Base-by-base conservation (phyloP, 345 rosid genomes). In the Isatis tinctoria region DNA sequence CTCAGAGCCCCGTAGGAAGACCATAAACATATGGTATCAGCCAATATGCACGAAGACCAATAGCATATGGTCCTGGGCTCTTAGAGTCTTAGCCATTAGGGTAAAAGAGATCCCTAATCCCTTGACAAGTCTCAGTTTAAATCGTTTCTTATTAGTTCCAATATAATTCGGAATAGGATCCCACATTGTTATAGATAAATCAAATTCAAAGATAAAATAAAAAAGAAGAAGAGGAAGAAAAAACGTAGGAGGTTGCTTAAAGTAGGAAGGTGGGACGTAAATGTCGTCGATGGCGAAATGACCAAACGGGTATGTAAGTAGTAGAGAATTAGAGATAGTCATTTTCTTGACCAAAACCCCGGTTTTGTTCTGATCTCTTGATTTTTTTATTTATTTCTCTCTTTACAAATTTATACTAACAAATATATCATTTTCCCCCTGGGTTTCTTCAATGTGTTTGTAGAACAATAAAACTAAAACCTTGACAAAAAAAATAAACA, bases 161-260 rank as follows among this genome's bases (percentile, higher is more conserved):
- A 2, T 8, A 26, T n/a, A 27, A 7, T 12, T 58, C 1, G 27
- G 26, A n/a, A n/a, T n/a, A n/a, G n/a, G n/a, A 45, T 22, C 58
- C 47, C 27, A 59, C 26, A 30, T 18, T 33, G 0, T n/a, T 54
- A 16, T 17, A 8, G 7, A 65, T 4, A 54, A 7, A 33, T 22
- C 16, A 58, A 10, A 33, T 33, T 16, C 3, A 4, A 17, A 33
- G 17, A 4, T 22, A 40, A 43, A 32, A 4, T 12, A 12, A 24
- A 57, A 33, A 14, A 54, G 2, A 39, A 41, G 3, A 41, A 5
- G 26, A 9, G 4, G 51, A 74, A 27, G 58, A 18, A 18, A 54
- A 76, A 76, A 70, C 80, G 75, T 76, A 70, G 72, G 80, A 76
- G 43, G 72, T 69, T 76, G 75, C 80, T 76, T 64, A 64, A 76